phyloP scores from a whole-genome alignment of 2,329 filamentous ascomycete species.

The Penicillium sclerotiorum region DNA sequence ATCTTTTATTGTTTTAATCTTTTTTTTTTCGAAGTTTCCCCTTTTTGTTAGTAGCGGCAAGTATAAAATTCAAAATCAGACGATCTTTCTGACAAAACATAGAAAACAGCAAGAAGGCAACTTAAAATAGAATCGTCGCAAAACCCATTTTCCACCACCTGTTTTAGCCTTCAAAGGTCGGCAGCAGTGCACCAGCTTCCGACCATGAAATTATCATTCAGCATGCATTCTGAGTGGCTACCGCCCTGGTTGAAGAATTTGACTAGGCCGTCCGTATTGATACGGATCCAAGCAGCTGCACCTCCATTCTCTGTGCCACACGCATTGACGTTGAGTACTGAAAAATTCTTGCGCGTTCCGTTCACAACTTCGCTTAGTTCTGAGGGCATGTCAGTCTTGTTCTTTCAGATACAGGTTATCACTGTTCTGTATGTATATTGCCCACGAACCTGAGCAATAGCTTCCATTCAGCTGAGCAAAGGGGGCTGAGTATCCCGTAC shows the following conservation, averaged over 20 bases:
- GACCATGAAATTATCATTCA: constrained; percentile 9
- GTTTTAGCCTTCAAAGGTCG: too few relatives aligned
- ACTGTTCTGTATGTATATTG: too few relatives aligned
- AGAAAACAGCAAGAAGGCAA: too few relatives aligned
- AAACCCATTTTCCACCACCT: too few relatives aligned
- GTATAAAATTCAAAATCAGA: too few relatives aligned
- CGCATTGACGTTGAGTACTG: constrained; percentile 2
- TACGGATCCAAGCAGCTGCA: constrained; percentile 9
- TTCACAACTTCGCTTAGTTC: constrained; percentile 7
- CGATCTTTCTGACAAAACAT: too few relatives aligned
- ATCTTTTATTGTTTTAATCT: too few relatives aligned
- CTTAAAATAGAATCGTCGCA: too few relatives aligned
- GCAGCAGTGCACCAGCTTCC: constrained; percentile 8
- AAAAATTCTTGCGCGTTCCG: background rate
- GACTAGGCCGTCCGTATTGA: constrained; percentile 8
- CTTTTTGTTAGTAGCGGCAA: too few relatives aligned
- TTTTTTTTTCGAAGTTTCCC: too few relatives aligned
- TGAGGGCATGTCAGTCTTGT: background rate
- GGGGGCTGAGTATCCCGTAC: constrained; percentile 6
- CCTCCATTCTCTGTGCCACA: constrained; percentile 9
- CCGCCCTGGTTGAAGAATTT: constrained; percentile 14
- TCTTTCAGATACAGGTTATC: background rate
- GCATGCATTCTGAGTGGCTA: constrained; percentile 4
- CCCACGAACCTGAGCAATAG: constrained; percentile 4
- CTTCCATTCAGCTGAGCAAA: constrained; percentile 6